Evolutionary conservation across 192 early-diverging fungal species (phyloP).

Genomic region (Backusella parvicylindrica): DNA sequence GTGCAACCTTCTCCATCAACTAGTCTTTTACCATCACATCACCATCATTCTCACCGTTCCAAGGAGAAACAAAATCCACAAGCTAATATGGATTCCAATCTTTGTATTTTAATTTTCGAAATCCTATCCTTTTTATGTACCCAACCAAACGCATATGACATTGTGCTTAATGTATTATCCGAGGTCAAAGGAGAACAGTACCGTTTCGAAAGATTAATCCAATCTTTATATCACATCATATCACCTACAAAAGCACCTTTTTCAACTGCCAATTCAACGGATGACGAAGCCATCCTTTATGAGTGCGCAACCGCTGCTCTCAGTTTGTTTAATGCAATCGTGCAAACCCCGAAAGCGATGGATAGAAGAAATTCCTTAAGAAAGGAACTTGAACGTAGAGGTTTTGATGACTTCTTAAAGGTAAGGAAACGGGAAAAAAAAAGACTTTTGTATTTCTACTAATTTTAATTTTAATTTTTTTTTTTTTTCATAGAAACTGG

Average conservation of each 20-base stretch:
- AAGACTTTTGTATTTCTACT: not conserved
- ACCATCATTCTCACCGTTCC: too few relatives aligned
- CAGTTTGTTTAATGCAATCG: conserved; percentile 43
- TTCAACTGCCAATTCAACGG: not conserved
- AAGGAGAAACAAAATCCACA: not conserved
- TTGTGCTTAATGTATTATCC: conserved; percentile 43
- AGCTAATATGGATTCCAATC: not conserved
- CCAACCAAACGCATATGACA: conserved; percentile 37
- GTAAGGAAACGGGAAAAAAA: conserved; percentile 32
- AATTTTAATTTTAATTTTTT: not conserved
- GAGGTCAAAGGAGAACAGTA: conserved; percentile 49
- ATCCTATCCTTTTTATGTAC: conserved; percentile 45
- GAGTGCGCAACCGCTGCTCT: conserved; percentile 44
- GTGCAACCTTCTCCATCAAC: conserved; percentile 2
- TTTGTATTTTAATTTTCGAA: conserved; percentile 17
- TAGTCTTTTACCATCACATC: not conserved
- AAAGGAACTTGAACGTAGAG: conserved; percentile 47
- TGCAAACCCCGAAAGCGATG: conserved; percentile 38
- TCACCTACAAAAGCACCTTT: not conserved
- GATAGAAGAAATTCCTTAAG: conserved; percentile 39
- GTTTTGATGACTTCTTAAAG: conserved; percentile 44
- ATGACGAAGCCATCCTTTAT: conserved; percentile 29
- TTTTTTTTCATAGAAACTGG: not conserved
- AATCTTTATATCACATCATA: conserved; percentile 20
- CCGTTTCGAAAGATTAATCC: conserved; percentile 49